A percentile compares a stretch with the other conserved stretches of the same genome.
phyloP scores from a whole-genome alignment of 257 asterid species.

The Datura wrightii region DNA sequence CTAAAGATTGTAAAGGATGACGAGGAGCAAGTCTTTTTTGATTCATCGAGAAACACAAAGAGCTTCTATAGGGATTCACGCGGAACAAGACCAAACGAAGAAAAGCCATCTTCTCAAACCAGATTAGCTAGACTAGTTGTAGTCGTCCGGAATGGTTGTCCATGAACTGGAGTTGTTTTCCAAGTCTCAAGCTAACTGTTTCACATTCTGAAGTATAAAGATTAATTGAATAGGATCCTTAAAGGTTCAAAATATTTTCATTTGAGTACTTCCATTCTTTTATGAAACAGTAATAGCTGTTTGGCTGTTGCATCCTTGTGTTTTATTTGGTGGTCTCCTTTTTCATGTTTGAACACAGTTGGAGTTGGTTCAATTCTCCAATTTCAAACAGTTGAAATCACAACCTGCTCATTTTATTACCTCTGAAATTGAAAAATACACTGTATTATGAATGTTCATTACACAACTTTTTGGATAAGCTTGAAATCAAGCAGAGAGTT shows the following conservation, averaged over 20 bases:
- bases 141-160: background rate
- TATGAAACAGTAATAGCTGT: background rate
- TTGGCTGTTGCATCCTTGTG: slow-evolving; percentile 18
- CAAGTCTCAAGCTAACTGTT: background rate
- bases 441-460: too few species aligned
- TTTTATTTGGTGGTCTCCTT: background rate
- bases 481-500: too few species aligned
- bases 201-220: background rate
- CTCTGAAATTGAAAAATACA: too few species aligned
- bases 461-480: too few species aligned
- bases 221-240: background rate
- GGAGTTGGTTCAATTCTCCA: background rate
- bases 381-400: background rate
- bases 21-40: background rate
- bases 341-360: background rate
- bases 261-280: slow-evolving; percentile 15
- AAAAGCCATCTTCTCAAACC: background rate
- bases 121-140: background rate
- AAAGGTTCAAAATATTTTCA: background rate
- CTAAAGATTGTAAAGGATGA: background rate
- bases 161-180: slow-evolving; percentile 6
- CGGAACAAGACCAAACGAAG: background rate
- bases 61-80: background rate
- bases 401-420: background rate
- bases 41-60: background rate